phyloP scores from a whole-genome alignment of 108 stramenopile genomes.

The Nannochloropsis gaditana region DNA sequence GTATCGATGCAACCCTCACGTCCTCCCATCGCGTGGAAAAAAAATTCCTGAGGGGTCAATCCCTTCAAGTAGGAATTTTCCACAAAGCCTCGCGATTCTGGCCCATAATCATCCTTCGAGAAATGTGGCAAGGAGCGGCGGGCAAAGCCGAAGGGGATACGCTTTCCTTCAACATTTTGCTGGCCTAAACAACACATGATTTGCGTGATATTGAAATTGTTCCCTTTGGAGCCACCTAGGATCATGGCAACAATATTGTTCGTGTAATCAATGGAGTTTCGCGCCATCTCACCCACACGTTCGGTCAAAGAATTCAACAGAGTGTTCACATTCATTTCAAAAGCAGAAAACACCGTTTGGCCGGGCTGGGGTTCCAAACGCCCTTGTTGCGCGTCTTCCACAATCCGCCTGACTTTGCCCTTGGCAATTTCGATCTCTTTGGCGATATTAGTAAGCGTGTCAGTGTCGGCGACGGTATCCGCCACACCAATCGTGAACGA shows the following conservation, averaged over 20 bases:
- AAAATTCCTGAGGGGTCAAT: conserved; percentile 96
- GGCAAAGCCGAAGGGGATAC: conserved; percentile 84
- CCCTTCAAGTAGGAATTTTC: conserved; percentile 98
- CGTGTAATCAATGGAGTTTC: conserved; percentile 25
- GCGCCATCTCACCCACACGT: conserved; percentile 19
- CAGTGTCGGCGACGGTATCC: conserved; percentile 90
- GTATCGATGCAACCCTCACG: conserved; percentile 98
- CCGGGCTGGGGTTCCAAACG: not conserved
- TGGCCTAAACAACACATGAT: conserved; percentile 99
- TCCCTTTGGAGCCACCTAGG: conserved; percentile 92
- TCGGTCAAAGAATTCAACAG: conserved; percentile 7
- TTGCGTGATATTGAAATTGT: conserved; percentile 96
- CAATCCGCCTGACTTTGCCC: conserved; percentile 60
- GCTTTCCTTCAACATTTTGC: conserved; percentile 97
- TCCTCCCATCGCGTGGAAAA: conserved; percentile 99
- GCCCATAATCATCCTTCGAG: conserved; percentile 95
- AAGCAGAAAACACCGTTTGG: not conserved
- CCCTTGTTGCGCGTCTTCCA: conserved; percentile 14
- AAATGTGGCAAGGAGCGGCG: conserved; percentile 96
- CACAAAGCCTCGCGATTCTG: conserved; percentile 95
- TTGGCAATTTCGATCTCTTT: conserved; percentile 94
- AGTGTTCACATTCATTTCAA: not conserved
- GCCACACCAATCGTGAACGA: conserved; percentile 95
- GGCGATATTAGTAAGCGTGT: conserved; percentile 88
- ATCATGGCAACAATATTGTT: conserved; percentile 87